These are phyloP conservation scores for Caryopteris hybrid DNA, from an alignment of 305 asterid genomes.

Conservation along the genomic window DNA sequence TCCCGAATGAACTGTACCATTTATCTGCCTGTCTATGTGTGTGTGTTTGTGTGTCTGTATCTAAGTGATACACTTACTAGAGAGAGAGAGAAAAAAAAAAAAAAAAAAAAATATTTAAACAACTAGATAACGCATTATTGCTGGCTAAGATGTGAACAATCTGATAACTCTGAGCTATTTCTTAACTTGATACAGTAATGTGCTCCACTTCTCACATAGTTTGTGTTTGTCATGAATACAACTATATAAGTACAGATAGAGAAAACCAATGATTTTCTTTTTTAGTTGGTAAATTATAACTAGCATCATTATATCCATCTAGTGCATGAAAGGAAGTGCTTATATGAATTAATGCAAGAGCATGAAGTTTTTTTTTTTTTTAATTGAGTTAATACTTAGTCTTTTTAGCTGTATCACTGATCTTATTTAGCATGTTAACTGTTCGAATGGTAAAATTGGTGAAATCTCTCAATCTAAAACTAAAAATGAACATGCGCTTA, in stretches of 20 bases:
- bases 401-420: neutral
- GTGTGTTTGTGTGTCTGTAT: neutral
- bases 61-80: neutral
- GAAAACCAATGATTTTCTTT: neutral
- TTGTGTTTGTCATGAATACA: neutral
- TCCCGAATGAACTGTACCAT: neutral
- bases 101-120: neutral
- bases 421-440: neutral
- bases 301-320: neutral
- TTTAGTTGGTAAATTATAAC: neutral
- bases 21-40: neutral
- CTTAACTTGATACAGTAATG: neutral
- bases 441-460: neutral
- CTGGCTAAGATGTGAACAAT: neutral
- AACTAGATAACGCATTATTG: neutral
- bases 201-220: neutral
- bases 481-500: neutral
- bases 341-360: neutral
- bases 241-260: neutral
- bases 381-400: neutral
- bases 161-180: neutral
- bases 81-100: no score
- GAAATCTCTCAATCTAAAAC: neutral
- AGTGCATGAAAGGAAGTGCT: constrained; percentile 9
- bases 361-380: neutral